A percentile compares a stretch with the other conserved stretches of the same genome.
phyloP scores from a whole-genome alignment of 345 rosid genomes.

The Excoecaria agallocha region DNA sequence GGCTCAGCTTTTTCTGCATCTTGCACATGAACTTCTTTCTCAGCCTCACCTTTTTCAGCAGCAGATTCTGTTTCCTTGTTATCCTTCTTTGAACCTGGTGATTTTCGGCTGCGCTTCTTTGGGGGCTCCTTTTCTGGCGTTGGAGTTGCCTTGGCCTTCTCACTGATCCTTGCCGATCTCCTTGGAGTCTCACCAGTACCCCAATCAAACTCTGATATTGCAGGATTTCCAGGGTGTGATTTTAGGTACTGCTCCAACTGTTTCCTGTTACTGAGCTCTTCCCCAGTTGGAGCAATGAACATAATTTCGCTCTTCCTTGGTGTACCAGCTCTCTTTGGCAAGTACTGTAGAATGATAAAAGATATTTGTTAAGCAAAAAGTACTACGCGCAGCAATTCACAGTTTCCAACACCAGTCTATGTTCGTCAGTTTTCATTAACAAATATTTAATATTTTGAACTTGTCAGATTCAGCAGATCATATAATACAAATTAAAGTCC shows the following conservation, averaged over 20 bases:
- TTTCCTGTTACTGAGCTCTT: slow-evolving; percentile 57
- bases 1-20: slow-evolving; percentile 21
- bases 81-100: slow-evolving; percentile 53
- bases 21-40: slow-evolving; percentile 26
- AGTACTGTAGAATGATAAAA: slow-evolving; percentile 39
- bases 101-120: slow-evolving; percentile 58
- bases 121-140: slow-evolving; percentile 65
- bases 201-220: slow-evolving; percentile 69
- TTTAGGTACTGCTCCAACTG: slow-evolving; percentile 79
- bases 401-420: neutral
- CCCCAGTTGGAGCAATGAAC: slow-evolving; percentile 79
- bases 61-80: slow-evolving; percentile 34
- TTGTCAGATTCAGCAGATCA: neutral
- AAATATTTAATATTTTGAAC: neutral
- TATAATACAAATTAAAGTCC: neutral
- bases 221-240: slow-evolving; percentile 64
- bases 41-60: slow-evolving; percentile 35
- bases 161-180: slow-evolving; percentile 80
- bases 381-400: neutral
- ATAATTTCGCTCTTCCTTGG: slow-evolving; percentile 60
- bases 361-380: neutral
- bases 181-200: slow-evolving; percentile 77
- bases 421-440: neutral
- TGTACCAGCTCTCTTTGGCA: slow-evolving; percentile 56
- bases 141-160: slow-evolving; percentile 64